A percentile compares a stretch with the other conserved stretches of the same genome.
Conservation (phyloP, 2,329 filamentous ascomycete species). For the Hymenotorrendiella dingleyae region DNA sequence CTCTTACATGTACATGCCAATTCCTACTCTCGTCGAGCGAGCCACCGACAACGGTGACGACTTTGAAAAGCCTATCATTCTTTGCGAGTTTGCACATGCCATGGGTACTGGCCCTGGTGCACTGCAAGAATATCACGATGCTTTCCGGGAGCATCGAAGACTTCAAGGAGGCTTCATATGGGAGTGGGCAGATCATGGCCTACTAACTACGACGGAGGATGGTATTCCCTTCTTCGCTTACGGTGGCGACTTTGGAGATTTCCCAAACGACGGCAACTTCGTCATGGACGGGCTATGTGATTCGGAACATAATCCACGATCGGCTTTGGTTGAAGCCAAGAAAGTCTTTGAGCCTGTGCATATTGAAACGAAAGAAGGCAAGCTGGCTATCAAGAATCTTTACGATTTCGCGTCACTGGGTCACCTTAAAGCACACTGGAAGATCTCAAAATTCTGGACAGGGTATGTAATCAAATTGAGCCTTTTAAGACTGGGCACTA, state of each 20-base stretch:
- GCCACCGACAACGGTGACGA: slow-evolving; percentile 7
- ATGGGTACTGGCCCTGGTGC: slow-evolving; percentile 56
- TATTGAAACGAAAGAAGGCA: background rate
- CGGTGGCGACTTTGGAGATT: slow-evolving; percentile 57
- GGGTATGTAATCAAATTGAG: slow-evolving; percentile 1
- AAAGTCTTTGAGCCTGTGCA: slow-evolving; percentile 51
- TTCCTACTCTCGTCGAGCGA: slow-evolving; percentile 36
- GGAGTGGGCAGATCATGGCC: slow-evolving; percentile 60
- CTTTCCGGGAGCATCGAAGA: slow-evolving; percentile 45
- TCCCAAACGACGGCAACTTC: slow-evolving; percentile 54
- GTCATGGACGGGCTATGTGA: slow-evolving; percentile 56
- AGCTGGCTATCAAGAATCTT: slow-evolving; percentile 36
- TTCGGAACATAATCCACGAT: slow-evolving; percentile 50
- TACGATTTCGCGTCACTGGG: slow-evolving; percentile 50
- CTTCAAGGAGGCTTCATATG: slow-evolving; percentile 54
- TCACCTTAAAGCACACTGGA: slow-evolving; percentile 33
- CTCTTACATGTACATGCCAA: slow-evolving; percentile 48
- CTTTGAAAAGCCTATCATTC: slow-evolving; percentile 7
- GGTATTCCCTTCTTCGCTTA: slow-evolving; percentile 49
- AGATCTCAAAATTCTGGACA: slow-evolving; percentile 1
- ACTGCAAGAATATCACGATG: slow-evolving; percentile 49
- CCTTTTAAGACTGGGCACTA: background rate
- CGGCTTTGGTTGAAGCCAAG: slow-evolving; percentile 50
- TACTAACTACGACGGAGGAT: slow-evolving; percentile 39
- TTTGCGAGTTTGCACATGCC: slow-evolving; percentile 32